phyloP scores from a whole-genome alignment of 305 asterid species.

The Andrographis paniculata region DNA sequence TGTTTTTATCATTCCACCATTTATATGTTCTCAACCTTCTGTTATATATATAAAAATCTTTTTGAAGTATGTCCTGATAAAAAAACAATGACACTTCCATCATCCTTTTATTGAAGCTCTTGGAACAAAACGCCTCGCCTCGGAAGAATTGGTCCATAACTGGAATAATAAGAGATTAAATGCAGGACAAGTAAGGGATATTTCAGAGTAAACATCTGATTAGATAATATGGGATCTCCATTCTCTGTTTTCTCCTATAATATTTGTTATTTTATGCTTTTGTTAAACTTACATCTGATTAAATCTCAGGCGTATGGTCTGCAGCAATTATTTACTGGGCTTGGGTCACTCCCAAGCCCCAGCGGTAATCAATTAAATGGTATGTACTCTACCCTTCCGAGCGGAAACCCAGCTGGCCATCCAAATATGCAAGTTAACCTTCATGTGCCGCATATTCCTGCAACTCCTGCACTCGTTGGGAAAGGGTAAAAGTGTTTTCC shows the following conservation, averaged over 20 bases:
- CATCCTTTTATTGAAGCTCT: slow-evolving; percentile 45
- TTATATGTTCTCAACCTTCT: too few species aligned
- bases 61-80: too few species aligned
- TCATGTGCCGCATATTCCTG: slow-evolving; percentile 32
- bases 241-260: too few species aligned
- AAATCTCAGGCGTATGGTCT: slow-evolving; percentile 33
- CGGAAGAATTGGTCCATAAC: slow-evolving; percentile 71
- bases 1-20: too few species aligned
- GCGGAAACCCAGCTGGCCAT: slow-evolving; percentile 32
- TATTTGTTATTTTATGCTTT: slow-evolving; percentile 7
- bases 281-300: slow-evolving; percentile 12
- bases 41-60: too few species aligned
- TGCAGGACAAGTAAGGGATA: slow-evolving; percentile 61
- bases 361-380: slow-evolving; percentile 32
- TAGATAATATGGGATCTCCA: slow-evolving; percentile 1
- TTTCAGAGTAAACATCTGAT: slow-evolving; percentile 16
- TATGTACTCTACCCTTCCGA: slow-evolving; percentile 32
- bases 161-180: slow-evolving; percentile 82
- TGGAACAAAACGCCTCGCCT: slow-evolving; percentile 84
- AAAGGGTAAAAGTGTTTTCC: slow-evolving; percentile 54
- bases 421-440: slow-evolving; percentile 48
- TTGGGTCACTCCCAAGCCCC: slow-evolving; percentile 30
- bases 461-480: slow-evolving; percentile 49
- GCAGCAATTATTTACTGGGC: slow-evolving; percentile 44
- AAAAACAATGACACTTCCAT: too few species aligned